Evolutionary conservation across 306 rosid genomes (phyloP).

Genomic region (Luffa acutangula): DNA sequence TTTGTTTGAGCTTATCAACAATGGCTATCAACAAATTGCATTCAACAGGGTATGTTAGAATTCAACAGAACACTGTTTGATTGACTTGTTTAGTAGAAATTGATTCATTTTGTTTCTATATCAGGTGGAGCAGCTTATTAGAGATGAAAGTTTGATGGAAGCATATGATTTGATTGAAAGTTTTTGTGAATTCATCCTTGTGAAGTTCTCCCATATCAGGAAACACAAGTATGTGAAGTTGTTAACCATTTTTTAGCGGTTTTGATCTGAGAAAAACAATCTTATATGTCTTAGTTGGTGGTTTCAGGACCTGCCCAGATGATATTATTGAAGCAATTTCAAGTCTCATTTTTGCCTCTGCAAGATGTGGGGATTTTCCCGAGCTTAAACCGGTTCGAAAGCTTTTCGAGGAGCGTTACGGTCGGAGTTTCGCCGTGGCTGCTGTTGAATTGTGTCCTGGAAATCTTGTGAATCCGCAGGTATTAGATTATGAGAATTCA

Average conservation of each 20-base stretch:
- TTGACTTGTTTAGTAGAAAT: background rate
- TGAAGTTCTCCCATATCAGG: conserved; percentile 46
- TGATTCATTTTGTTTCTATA: background rate
- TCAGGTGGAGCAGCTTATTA: conserved; percentile 60
- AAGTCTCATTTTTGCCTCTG: conserved; percentile 78
- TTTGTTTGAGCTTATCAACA: conserved; percentile 35
- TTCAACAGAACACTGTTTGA: background rate
- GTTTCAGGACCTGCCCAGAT: conserved; percentile 44
- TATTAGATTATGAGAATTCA: background rate
- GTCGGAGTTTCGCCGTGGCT: conserved; percentile 31
- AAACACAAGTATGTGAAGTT: conserved; percentile 36
- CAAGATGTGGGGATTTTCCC: conserved; percentile 78
- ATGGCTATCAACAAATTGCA: conserved; percentile 47
- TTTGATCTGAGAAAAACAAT: background rate
- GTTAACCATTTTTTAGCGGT: background rate
- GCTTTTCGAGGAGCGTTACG: conserved; percentile 58
- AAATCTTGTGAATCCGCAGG: conserved; percentile 70
- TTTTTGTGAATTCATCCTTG: conserved; percentile 48
- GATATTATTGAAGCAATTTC: conserved; percentile 79
- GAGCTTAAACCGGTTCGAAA: conserved; percentile 56
- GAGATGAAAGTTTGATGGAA: conserved; percentile 39
- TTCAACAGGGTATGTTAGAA: conserved; percentile 31
- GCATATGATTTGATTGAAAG: conserved; percentile 51
- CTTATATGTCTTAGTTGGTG: background rate
- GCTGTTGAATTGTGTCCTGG: conserved; percentile 60